Evolutionary conservation across 257 asterid species (phyloP), one percentile per base, ranked within the genome.

Genomic region (Fraxinus excelsior): DNA sequence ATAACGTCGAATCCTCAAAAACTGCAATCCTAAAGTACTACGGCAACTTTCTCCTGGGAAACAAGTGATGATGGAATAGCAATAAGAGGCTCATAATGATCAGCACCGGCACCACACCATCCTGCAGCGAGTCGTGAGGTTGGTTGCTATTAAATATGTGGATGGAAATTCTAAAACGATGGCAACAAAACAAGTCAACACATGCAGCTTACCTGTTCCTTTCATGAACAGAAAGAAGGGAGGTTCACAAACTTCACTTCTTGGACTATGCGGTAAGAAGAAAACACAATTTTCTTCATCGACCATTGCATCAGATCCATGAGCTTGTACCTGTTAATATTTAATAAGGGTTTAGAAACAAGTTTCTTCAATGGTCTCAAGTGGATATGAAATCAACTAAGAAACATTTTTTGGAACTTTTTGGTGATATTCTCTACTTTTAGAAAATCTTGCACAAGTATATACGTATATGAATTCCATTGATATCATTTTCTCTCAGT

Each of bases 271-370:
- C 13, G 98, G 98, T 60, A 95, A 86, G 89, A 95, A 93, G 92
- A 95, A 95, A 64, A 90, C 97, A 68, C 99, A 95, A 67, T 88
- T 91, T 28, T 95, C 98, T 78, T 93, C 97, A 44, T 95, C 97
- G 75, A 93, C 99, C 99, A 95, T 93, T 35, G 97, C 99, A 81
- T 95, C 99, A 0, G 97, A 86, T 82, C 99, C 99, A 79, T 95
- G 99, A 21, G 98, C 99, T 90, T 95, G 99, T 79, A 95, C 87
- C 99, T 94, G 86, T 35, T 46, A 16, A 66, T 60, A 25, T 67
- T 66, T 38, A 58, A 77, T 18, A 73, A 80, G 65, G 26, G 12
- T 58, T 76, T 79, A 80, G 71, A 75, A 60, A 79, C 26, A 71
- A 13, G 25, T 62, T 60, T 72, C 60, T 62, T 13, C 28, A 35